These are phyloP conservation scores for Colletotrichum musae DNA, from an alignment of 2,329 filamentous ascomycete species.

Conservation along the genomic window DNA sequence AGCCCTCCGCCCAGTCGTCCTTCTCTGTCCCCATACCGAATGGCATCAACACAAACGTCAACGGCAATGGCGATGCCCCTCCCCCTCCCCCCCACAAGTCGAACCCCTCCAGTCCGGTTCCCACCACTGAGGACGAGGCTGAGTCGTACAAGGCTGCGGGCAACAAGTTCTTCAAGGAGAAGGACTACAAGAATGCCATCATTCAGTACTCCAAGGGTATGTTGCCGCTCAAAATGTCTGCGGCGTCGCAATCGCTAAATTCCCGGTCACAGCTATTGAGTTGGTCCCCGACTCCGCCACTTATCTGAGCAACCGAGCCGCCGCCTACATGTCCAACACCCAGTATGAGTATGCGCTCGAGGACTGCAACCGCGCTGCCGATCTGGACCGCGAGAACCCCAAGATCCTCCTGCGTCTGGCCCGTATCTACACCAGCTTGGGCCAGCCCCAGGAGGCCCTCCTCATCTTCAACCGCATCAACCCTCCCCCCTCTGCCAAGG, in stretches of 20 bases:
- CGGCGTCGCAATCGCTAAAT: conserved; percentile 18
- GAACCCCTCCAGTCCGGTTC: conserved; percentile 71
- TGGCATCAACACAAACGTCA: conserved; percentile 58
- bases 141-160: conserved; percentile 93
- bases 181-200: conserved; percentile 89
- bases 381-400: conserved; percentile 86
- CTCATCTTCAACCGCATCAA: conserved; percentile 85
- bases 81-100: conserved; percentile 81
- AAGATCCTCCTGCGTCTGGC: conserved; percentile 92
- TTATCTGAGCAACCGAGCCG: conserved; percentile 94
- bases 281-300: conserved; percentile 88
- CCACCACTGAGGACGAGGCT: conserved; percentile 78
- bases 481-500: conserved; percentile 85
- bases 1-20: conserved; percentile 57
- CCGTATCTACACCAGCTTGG: conserved; percentile 89
- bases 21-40: conserved; percentile 70
- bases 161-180: conserved; percentile 97
- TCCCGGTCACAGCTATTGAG: conserved; percentile 80
- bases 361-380: conserved; percentile 86
- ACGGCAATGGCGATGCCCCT: conserved; percentile 67
- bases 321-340: conserved; percentile 91
- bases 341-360: conserved; percentile 85
- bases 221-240: conserved; percentile 31
- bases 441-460: conserved; percentile 88
- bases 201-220: conserved; percentile 95